Base-by-base conservation (phyloP, 1,139 yeast genomes). In the Yamadazyma diddensiae region DNA sequence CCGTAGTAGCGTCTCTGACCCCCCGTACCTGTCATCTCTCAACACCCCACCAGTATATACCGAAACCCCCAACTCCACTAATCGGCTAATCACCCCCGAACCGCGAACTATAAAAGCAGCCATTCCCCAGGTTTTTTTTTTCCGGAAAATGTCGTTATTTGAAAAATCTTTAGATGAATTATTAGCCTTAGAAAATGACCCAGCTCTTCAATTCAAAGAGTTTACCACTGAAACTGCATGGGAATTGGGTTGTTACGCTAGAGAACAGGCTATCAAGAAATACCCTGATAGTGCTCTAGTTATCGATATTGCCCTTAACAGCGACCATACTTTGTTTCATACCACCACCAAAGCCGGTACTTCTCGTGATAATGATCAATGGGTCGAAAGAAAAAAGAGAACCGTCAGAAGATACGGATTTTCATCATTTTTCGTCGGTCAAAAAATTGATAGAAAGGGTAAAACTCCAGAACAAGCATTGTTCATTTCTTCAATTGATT, bases 301-400 rank as follows among this genome's bases (percentile, higher is more conserved):
- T 10, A 71, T 79, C 39, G 73, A 77, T 40, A 67, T 79, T 39
- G 54, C 78, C 14, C 54, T 68, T 22, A 47, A 69, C 15, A 58
- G 60, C 25, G 80, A 80, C 3, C 81, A 77, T 35, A 59, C 65
- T 5, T 53, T 73, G 34, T 79, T 77, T 60, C 79, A 74, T 40
- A 55, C 76, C 15, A 62, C 69, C 15, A 59, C 75, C 19, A 58
- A 59, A 6, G 56, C 66, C 4, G 64, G 64, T 1, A 62, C 77
- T 9, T 55, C 64, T 9, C 50, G 59, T 8, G 84, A 79, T 50
- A 78, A 79, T 49, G 82, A 77, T 43, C 52, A 58, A 27, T 79
- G 84, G 84, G 72, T 77, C 19, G 57, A 59, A 20, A 65, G 84
- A 40, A 79, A 79, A 57, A 60, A 62, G 38, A 67, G 60, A 30